Percentiles rank a stretch among this genome's conserved stretches.
These are phyloP conservation scores for Capsicum pubescens DNA, from an alignment of 257 asterid species.

Conservation along the genomic window DNA sequence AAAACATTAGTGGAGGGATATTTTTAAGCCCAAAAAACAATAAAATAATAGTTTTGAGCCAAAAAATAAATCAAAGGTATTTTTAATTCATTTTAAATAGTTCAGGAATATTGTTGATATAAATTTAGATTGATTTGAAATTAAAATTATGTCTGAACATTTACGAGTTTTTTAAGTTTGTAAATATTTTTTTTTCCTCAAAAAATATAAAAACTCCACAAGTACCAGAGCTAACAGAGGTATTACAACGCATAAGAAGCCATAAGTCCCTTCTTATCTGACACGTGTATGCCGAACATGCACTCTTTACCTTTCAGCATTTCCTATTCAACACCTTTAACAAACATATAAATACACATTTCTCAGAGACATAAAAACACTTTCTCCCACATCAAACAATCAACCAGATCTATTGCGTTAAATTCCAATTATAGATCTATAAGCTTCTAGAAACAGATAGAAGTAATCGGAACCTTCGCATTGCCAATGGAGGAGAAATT, in stretches of 20 bases:
- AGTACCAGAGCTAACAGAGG: conserved; percentile 17
- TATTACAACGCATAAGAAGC: conserved; percentile 34
- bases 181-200: too few relatives aligned
- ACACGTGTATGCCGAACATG: conserved; percentile 47
- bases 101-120: too few relatives aligned
- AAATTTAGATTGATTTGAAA: too few relatives aligned
- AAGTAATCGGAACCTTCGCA: not conserved
- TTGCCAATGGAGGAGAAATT: conserved; percentile 83
- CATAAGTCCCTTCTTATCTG: conserved; percentile 21
- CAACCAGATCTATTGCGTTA: conserved; percentile 46
- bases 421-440: conserved; percentile 34
- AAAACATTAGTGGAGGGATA: too few relatives aligned
- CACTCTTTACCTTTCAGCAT: conserved; percentile 38
- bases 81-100: too few relatives aligned
- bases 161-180: too few relatives aligned
- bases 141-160: too few relatives aligned
- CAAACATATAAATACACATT: conserved; percentile 21
- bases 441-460: not conserved
- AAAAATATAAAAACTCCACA: too few relatives aligned
- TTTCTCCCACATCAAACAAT: not conserved
- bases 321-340: not conserved
- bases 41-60: too few relatives aligned
- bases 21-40: too few relatives aligned
- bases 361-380: not conserved
- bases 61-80: too few relatives aligned